Evolutionary conservation across 345 rosid species (phyloP), one percentile per base, ranked within the genome.

Genomic region (Dipteronia sinensis): DNA sequence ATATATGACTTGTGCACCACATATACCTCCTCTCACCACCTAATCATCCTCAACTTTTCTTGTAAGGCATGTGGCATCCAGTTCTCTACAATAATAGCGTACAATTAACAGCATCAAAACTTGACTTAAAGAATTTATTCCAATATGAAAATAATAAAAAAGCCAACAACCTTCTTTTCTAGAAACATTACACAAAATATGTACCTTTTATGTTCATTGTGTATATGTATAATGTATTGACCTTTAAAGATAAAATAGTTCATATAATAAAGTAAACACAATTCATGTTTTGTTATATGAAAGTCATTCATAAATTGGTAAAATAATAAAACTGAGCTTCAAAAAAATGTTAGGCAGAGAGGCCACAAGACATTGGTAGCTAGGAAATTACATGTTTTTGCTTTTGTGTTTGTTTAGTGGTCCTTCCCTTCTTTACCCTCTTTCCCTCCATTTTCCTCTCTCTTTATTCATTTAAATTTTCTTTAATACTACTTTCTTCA

Each of bases 41-140:
- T 6, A 53, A 65, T 78, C 69, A 38, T 65, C 67, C 72, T 38
- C 58, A 17, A 71, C 72, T 65, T 78, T 78, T 72, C 58, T 56
- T 53, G 25, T 25, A 78, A 55, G 75, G 42, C 69, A 70, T 5
- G 63, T 13, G 70, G 29, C 76, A 46, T 1, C 8, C 15, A n/a
- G 64, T 27, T 74, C 63, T 46, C 69, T 16, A 34, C 4, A n/a
- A n/a, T 49, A 51, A 49, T 46, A 65, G 15, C 4, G 1, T 11
- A 15, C 46, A 49, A 49, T 49, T 49, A 49, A 49, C 4, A 13
- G 15, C 16, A 49, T 34, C 4, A 34, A 42, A 42, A 8, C 46
- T 42, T 42, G 10, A 42, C 38, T 34, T 34, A 49, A 49, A 11
- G 55, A 49, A 11, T 49, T 2, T 49, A 49, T 49, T 49, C 55